These are phyloP conservation scores for Chrysanthemum seticuspe DNA, from an alignment of 129 eudicot species.

Conservation along the genomic window DNA sequence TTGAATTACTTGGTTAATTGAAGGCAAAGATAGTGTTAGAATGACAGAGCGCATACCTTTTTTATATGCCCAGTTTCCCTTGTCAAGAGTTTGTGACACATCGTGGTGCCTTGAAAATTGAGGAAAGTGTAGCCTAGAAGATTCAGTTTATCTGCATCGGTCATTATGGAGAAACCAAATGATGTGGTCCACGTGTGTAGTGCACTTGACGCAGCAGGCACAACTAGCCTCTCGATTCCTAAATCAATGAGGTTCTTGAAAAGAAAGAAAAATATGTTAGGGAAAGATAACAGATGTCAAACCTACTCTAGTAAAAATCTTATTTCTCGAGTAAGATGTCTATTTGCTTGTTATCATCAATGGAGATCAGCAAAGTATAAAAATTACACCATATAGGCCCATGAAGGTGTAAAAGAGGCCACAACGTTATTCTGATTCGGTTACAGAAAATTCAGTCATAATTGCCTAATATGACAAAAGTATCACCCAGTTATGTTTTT, in stretches of 20 bases:
- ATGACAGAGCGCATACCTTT: neutral
- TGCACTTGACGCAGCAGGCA: slow-evolving; percentile 62
- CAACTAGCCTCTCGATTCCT: slow-evolving; percentile 70
- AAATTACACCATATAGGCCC: neutral
- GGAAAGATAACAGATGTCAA: neutral
- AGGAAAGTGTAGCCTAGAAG: slow-evolving; percentile 55
- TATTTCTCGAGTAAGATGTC: neutral
- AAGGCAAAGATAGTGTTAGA: neutral
- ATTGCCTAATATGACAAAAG: neutral
- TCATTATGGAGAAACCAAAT: slow-evolving; percentile 65
- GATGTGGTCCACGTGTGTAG: slow-evolving; percentile 64
- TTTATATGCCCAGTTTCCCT: neutral
- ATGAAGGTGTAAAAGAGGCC: neutral
- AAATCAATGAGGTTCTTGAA: slow-evolving; percentile 53
- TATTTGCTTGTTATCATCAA: neutral
- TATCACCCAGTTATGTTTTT: neutral
- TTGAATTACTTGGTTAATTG: neutral
- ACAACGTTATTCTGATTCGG: neutral
- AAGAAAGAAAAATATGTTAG: neutral
- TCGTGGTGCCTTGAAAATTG: slow-evolving; percentile 61
- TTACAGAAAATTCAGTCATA: neutral
- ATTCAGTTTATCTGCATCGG: slow-evolving; percentile 46
- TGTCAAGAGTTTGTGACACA: slow-evolving; percentile 65
- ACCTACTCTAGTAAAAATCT: neutral
- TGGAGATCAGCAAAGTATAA: neutral